Evolutionary conservation across 2,329 filamentous ascomycete genomes (phyloP).

Genomic region (Pseudomassariella vexata): DNA sequence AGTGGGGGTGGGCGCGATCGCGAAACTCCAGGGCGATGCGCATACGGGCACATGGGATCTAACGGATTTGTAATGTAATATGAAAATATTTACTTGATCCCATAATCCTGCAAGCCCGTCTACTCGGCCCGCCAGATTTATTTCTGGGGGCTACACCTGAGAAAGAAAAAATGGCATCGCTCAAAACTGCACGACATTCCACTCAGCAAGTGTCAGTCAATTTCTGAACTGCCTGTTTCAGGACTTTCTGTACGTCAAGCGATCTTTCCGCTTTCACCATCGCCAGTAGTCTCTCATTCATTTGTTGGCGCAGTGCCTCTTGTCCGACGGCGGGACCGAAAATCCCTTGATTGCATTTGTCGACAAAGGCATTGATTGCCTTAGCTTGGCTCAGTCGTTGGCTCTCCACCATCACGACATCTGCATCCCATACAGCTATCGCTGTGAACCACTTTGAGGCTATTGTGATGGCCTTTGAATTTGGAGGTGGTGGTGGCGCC

Average conservation of each 20-base stretch:
- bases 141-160: too few relatives aligned
- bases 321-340: constrained; percentile 27
- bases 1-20: too few relatives aligned
- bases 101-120: too few relatives aligned
- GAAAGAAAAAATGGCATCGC: too few relatives aligned
- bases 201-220: constrained; percentile 11
- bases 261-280: constrained; percentile 37
- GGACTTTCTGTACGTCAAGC: constrained; percentile 37
- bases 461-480: constrained; percentile 11
- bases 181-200: not conserved
- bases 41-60: too few relatives aligned
- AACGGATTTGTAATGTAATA: too few relatives aligned
- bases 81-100: too few relatives aligned
- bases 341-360: constrained; percentile 34
- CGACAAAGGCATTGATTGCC: constrained; percentile 35
- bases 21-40: too few relatives aligned
- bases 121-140: too few relatives aligned
- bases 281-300: constrained; percentile 25
- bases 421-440: constrained; percentile 38
- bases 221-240: constrained; percentile 30
- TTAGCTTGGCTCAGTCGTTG: constrained; percentile 44
- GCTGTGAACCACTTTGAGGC: constrained; percentile 36
- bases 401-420: constrained; percentile 43
- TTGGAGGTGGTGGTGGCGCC: constrained; percentile 11
- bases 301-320: constrained; percentile 15